A percentile compares a stretch with the other conserved stretches of the same genome.
These are phyloP conservation scores for Blastocystis sp. DNA, from an alignment of 352 stramenopile genomes.

Conservation along the genomic window DNA sequence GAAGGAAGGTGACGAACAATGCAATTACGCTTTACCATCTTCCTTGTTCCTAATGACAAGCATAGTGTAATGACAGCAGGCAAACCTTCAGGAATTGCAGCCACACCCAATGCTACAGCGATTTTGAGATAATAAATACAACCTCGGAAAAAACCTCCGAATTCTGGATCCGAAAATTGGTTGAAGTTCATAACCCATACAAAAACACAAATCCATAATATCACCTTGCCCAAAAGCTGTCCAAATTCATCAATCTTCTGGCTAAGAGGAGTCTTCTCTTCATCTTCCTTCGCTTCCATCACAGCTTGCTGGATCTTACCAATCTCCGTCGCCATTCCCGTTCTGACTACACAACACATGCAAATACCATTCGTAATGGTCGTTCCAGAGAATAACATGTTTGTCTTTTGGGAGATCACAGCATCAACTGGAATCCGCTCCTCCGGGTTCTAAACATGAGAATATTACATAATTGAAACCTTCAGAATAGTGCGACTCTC, in stretches of 20 bases:
- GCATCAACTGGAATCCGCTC: neutral
- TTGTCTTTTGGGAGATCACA: slow-evolving; percentile 79
- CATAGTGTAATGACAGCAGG: slow-evolving; percentile 91
- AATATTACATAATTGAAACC: slow-evolving; percentile 43
- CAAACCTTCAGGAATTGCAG: slow-evolving; percentile 94
- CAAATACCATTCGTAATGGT: slow-evolving; percentile 89
- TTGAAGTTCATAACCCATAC: slow-evolving; percentile 85
- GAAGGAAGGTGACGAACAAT: slow-evolving; percentile 94
- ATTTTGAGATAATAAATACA: slow-evolving; percentile 99
- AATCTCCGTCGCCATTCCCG: slow-evolving; percentile 95
- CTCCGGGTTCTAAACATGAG: slow-evolving; percentile 3
- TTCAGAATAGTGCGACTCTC: slow-evolving; percentile 87
- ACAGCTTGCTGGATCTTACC: slow-evolving; percentile 87
- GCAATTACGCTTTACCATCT: slow-evolving; percentile 92
- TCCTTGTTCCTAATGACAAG: slow-evolving; percentile 83
- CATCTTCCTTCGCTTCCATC: slow-evolving; percentile 75
- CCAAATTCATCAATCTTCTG: slow-evolving; percentile 97
- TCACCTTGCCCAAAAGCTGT: slow-evolving; percentile 86
- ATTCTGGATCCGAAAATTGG: slow-evolving; percentile 69
- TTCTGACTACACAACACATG: slow-evolving; percentile 76
- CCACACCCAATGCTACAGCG: slow-evolving; percentile 91
- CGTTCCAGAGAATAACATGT: slow-evolving; percentile 93
- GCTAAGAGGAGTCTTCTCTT: slow-evolving; percentile 88
- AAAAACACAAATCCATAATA: slow-evolving; percentile 82
- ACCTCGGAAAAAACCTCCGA: slow-evolving; percentile 81